Evolutionary conservation across 306 rosid genomes (phyloP), one percentile per base, ranked within the genome.

Genomic region (Cicer judaicum): DNA sequence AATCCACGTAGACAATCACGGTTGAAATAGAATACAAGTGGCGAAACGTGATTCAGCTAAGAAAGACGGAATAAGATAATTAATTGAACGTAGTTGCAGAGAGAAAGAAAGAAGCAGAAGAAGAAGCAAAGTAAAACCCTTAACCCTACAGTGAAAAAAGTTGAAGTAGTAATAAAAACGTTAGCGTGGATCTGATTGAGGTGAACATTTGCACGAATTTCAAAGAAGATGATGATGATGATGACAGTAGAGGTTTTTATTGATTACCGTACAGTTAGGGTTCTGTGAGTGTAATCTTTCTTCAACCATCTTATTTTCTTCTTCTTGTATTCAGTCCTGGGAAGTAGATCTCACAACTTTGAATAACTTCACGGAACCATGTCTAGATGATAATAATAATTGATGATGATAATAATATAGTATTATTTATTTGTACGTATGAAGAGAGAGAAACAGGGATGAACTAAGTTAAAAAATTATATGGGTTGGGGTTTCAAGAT

Each of bases 331-430:
- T 77, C 8, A 24, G 34, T 24, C 0, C 81, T 48, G 76, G 68
- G 40, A 81, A 79, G 81, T 75, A 85, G 91, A 90, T 84, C 93
- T 90, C 86, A 85, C 80, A 55, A 9, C 46, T 78, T 49, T 29
- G 43, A 66, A 78, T 29, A 49, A 10, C 14, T 70, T 36, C 67
- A 82, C 57, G 34, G 18, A 62, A 72, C 70, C 60, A 68, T 64
- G 57, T 54, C 50, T 59, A 57, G 64, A 18, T 65, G 41, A 49
- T 61, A 15, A 47, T 40, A 40, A 19, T 19, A 50, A 64, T 64
- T 14, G 14, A 15, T 16, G 13, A 13, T 5, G 13, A 41, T 41
- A 8, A 13, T 5, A 48, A 41, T 41, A 8, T 41, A 41, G 5
- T 10, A n/a, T 60, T 12, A 29, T 64, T 41, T 41, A 64, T 64